Base-by-base conservation (phyloP, 495 filamentous ascomycete genomes). In the Aspergillus coremiiformis region DNA sequence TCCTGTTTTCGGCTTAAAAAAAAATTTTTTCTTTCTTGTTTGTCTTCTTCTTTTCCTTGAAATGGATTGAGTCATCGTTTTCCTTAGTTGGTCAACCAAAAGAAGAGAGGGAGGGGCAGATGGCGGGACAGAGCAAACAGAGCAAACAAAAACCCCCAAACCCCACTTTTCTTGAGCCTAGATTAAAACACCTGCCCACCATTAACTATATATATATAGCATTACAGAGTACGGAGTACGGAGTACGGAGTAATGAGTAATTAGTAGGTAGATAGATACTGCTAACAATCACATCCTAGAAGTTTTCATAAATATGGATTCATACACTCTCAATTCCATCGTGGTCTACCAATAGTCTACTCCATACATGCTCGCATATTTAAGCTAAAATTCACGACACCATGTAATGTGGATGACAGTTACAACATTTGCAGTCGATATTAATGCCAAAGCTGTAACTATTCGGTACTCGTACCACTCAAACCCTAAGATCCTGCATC, bases 401-500 rank as follows among this genome's bases (percentile, higher is more conserved):
- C 8, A 30, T n/a, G 32, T 12, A n/a, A n/a, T n/a, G 2, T n/a
- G 12, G 1, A 35, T 35, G 11, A 2, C 7, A n/a, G n/a, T 35
- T 14, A 15, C 32, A 1, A 15, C 12, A 14, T 30, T 37, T 15
- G 32, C 12, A 17, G 14, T 37, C 33, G 32, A n/a, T n/a, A 35
- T 35, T 12, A 10, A 4, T n/a, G 3, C 17, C 5, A 39, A 21
- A 41, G 19, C 17, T 20, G 15, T 41, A 5, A 41, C 21, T 9
- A 2, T 1, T 15, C 3, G n/a, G 21, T 4, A 19, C 21, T 41
- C 7, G 23, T 33, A 21, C 3, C 33, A 44, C 27, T 63, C 39
- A 75, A 17, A 76, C 68, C 52, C 73, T 59, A 23, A 76, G 63
- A 26, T 49, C 49, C 49, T 76, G 47, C 56, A 76, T 58, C 59